Evolutionary conservation across 139 green algal genomes (phyloP).

Genomic region (Picochlorum sp.): DNA sequence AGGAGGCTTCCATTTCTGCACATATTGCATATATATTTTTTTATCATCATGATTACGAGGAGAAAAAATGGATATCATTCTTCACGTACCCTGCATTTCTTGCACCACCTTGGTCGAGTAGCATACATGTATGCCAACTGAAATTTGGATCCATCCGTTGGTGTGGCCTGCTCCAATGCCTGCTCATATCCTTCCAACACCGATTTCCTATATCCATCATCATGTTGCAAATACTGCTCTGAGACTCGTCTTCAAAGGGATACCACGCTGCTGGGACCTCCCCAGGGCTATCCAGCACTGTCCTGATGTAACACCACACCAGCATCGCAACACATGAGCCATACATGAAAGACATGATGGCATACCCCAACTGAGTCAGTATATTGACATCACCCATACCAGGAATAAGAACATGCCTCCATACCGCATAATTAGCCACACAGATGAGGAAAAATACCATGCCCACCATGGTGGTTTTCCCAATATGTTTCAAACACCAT

Average conservation of each 20-base stretch:
- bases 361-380: neutral
- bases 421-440: conserved; percentile 1
- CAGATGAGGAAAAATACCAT: neutral
- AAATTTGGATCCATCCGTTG: neutral
- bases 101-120: conserved; percentile 36
- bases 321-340: conserved; percentile 55
- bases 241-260: conserved; percentile 67
- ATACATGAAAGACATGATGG: conserved; percentile 6
- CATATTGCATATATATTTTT: neutral
- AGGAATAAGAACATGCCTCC: neutral
- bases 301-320: conserved; percentile 88
- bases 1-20: conserved; percentile 77
- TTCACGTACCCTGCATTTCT: conserved; percentile 32
- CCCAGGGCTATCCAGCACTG: conserved; percentile 71
- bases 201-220: conserved; percentile 7
- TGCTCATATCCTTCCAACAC: neutral
- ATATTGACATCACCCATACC: neutral
- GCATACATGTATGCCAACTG: conserved; percentile 6
- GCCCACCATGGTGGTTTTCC: conserved; percentile 1
- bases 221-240: neutral
- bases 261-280: conserved; percentile 78
- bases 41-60: too few species aligned
- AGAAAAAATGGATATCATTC: too few species aligned
- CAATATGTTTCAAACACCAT: conserved; percentile 14
- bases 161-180: neutral